Base-by-base conservation (phyloP, 2,329 filamentous ascomycete species). In the Botrytis paeoniae region DNA sequence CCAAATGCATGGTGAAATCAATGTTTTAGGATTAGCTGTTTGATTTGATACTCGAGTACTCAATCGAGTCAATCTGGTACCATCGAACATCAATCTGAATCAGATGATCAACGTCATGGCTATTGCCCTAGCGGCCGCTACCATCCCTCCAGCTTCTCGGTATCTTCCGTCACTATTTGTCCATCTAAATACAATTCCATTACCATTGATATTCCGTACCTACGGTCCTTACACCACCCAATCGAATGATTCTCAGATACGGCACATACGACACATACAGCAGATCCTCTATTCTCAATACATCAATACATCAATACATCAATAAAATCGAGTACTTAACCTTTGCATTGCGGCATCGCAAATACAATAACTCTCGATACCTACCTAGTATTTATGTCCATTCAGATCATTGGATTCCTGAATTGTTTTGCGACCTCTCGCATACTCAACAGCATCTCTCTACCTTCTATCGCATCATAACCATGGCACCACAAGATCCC, bases 401-500 rank as follows among this genome's bases (percentile, higher is more conserved):
- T 35, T 18, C 20, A 7, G 32, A 22, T 48, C 25, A 14, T 29
- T 18, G 35, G 7, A 4, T 32, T 25, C 35, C 35, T 35, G 12
- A 7, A n/a, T 18, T 32, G 5, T 45, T 61, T 29, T 70, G 16
- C 54, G 12, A 35, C 32, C 37, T 43, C 10, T 45, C 39, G 32
- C 59, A 62, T n/a, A 37, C 41, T 62, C 39, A 70, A 57, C 29
- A 45, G 35, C 32, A 37, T 45, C 37, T 14, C 18, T 20, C 25
- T 16, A 41, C 25, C 20, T 25, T n/a, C 18, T 25, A 3, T 43
- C 51, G 48, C 48, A 57, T 57, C 7, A 20, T 41, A 70, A 73
- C 69, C 70, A 87, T 87, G 85, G 80, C 83, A 61, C 82, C 84
- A 25, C 83, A 84, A 78, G 86, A 88, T 0, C 84, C 85, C 2